Evolutionary conservation across 345 rosid species (phyloP).

Genomic region (Citrus australasica): DNA sequence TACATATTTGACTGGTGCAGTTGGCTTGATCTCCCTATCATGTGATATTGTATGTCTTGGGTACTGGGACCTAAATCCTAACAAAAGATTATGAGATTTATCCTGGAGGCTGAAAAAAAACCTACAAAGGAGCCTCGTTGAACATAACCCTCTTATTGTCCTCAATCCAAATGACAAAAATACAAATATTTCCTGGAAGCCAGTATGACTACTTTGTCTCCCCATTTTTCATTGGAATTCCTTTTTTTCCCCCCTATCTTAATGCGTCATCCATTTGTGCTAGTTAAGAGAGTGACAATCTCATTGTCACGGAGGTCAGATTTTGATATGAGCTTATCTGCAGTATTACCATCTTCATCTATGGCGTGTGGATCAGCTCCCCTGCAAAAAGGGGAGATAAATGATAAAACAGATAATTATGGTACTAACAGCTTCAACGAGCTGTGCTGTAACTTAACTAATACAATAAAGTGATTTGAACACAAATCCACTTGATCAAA

Average conservation of each 20-base stretch:
- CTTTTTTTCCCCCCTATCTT: neutral
- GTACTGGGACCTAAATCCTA: constrained; percentile 2
- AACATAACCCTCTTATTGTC: neutral
- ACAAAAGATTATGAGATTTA: neutral
- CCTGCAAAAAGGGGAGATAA: constrained; percentile 26
- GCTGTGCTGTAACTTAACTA: neutral
- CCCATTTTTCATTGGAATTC: neutral
- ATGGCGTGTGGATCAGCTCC: constrained; percentile 60
- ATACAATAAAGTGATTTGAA: neutral
- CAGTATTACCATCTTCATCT: constrained; percentile 39
- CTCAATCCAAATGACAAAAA: neutral
- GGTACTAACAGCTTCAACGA: neutral
- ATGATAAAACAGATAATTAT: neutral
- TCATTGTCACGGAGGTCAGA: constrained; percentile 42
- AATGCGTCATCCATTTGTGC: constrained; percentile 27
- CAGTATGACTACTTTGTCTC: neutral
- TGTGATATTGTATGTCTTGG: neutral
- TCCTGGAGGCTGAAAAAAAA: neutral
- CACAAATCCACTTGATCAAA: neutral
- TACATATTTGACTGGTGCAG: no score
- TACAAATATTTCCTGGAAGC: neutral
- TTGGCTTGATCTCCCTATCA: neutral
- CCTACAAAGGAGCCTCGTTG: neutral
- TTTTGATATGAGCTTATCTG: constrained; percentile 41
- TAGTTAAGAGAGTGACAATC: constrained; percentile 37